Percentiles rank a stretch among this genome's conserved stretches.
phyloP scores from a whole-genome alignment of 371 early-diverging fungal genomes.

The Mortierella sp. region DNA sequence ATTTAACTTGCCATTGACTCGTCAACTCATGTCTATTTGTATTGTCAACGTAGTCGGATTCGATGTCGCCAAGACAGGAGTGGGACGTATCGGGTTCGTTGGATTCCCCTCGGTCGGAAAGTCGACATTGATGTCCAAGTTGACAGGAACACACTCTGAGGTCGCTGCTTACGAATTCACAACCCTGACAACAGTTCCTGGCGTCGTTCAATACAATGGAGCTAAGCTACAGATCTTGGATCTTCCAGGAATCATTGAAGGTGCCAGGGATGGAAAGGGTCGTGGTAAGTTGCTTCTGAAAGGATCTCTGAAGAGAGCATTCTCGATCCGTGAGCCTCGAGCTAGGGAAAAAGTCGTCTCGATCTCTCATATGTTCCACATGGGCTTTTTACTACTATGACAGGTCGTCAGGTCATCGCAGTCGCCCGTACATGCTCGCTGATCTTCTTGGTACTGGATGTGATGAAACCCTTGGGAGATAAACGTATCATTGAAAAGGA shows the following conservation, averaged over 20 bases:
- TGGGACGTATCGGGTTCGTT: constrained; percentile 94
- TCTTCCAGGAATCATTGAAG: constrained; percentile 96
- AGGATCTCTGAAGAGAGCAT: no score
- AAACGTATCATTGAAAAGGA: constrained; percentile 97
- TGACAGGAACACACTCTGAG: constrained; percentile 98
- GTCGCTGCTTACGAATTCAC: constrained; percentile 99
- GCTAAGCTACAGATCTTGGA: constrained; percentile 94
- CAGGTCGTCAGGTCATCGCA: constrained; percentile 79
- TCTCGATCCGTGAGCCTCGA: neutral
- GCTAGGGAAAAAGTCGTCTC: no score
- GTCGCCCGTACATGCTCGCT: constrained; percentile 96
- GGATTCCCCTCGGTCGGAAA: constrained; percentile 98
- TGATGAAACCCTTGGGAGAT: constrained; percentile 93
- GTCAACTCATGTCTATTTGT: neutral
- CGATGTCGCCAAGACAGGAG: constrained; percentile 97
- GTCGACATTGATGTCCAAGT: constrained; percentile 95
- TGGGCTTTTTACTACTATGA: neutral
- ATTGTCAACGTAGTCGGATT: constrained; percentile 76
- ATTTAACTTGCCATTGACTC: neutral
- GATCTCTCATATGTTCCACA: no score
- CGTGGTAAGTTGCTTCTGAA: constrained; percentile 74
- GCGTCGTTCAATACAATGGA: constrained; percentile 97
- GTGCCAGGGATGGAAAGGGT: constrained; percentile 99
- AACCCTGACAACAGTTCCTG: constrained; percentile 98
- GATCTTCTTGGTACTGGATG: constrained; percentile 97